These are phyloP conservation scores for Avena insularis DNA, from an alignment of 176 grass and related monocot species.

Conservation along the genomic window DNA sequence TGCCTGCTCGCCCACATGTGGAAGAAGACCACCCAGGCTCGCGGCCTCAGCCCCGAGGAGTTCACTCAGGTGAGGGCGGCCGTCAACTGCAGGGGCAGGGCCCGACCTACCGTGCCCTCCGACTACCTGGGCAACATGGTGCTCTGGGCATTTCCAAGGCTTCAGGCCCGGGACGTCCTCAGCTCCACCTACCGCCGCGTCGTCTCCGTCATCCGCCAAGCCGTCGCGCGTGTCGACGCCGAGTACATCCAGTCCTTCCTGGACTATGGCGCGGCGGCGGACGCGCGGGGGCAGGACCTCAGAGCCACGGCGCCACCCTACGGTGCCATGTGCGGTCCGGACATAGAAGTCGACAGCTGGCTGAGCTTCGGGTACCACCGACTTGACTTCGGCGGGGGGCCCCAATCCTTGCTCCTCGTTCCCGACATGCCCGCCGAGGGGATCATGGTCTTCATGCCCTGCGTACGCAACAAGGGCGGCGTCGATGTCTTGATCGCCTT, in stretches of 20 bases:
- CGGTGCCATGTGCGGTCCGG: conserved; percentile 32
- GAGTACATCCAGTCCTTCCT: conserved; percentile 48
- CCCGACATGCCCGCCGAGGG: background rate
- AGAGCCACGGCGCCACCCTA: background rate
- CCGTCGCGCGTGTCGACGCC: conserved; percentile 25
- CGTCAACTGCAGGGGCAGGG: conserved; percentile 38
- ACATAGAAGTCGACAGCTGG: conserved; percentile 51
- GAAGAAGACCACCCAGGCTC: conserved; percentile 46
- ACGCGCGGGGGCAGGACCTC: conserved; percentile 7
- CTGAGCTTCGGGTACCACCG: conserved; percentile 34
- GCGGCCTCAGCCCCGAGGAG: background rate
- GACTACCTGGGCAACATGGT: conserved; percentile 52
- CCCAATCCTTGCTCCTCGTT: background rate
- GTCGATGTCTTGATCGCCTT: conserved; percentile 23
- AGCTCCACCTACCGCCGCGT: background rate
- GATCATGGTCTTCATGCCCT: background rate
- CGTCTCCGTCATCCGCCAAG: conserved; percentile 29
- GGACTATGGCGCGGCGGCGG: conserved; percentile 29
- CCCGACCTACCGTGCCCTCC: conserved; percentile 1
- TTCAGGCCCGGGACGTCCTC: conserved; percentile 9
- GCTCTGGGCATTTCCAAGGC: conserved; percentile 40
- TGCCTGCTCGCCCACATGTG: conserved; percentile 41
- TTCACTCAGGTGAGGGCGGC: conserved; percentile 35
- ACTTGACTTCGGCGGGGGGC: conserved; percentile 33
- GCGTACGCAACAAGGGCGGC: background rate